These are phyloP conservation scores for grape (Vitis vinifera) DNA, from an alignment of 164 flowering plant species.

Conservation along the genomic window DNA sequence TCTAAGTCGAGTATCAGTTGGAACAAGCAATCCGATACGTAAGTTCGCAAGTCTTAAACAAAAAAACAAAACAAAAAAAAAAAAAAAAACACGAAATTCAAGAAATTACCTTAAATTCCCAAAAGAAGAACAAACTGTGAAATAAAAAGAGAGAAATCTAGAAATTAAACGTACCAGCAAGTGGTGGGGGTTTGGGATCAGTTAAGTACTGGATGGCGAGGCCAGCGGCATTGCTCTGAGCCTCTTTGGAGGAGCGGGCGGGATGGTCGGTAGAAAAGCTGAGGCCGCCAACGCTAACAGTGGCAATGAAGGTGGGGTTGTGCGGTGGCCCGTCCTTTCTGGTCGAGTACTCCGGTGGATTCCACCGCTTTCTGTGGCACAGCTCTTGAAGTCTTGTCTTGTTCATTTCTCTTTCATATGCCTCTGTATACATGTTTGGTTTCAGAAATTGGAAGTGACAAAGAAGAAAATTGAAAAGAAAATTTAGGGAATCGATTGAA, in stretches of 20 bases:
- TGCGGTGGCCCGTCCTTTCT: slow-evolving; percentile 40
- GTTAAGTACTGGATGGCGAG: slow-evolving; percentile 35
- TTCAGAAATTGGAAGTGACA: too few relatives aligned
- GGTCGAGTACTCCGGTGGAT: slow-evolving; percentile 35
- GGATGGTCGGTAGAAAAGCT: slow-evolving; percentile 15
- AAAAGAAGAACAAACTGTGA: too few relatives aligned
- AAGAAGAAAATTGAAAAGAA: too few relatives aligned
- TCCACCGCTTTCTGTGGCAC: slow-evolving; percentile 46
- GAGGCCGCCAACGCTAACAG: slow-evolving; percentile 38
- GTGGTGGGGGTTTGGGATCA: background rate
- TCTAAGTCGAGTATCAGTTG: too few relatives aligned
- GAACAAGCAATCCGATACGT: too few relatives aligned
- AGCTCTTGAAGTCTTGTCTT: slow-evolving; percentile 49
- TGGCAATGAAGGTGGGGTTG: slow-evolving; percentile 39
- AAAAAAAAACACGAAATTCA: background rate
- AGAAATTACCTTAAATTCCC: too few relatives aligned
- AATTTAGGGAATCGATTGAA: too few relatives aligned
- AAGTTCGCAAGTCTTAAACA: background rate
- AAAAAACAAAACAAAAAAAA: background rate
- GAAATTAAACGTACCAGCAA: background rate
- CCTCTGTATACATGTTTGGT: background rate
- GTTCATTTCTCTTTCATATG: slow-evolving; percentile 26
- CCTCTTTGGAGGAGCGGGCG: slow-evolving; percentile 35
- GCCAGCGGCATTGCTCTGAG: slow-evolving; percentile 56
- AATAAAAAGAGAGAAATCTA: too few relatives aligned